These are phyloP conservation scores for Eudorina sp. DNA, from an alignment of 139 green algal genomes.

Conservation along the genomic window DNA sequence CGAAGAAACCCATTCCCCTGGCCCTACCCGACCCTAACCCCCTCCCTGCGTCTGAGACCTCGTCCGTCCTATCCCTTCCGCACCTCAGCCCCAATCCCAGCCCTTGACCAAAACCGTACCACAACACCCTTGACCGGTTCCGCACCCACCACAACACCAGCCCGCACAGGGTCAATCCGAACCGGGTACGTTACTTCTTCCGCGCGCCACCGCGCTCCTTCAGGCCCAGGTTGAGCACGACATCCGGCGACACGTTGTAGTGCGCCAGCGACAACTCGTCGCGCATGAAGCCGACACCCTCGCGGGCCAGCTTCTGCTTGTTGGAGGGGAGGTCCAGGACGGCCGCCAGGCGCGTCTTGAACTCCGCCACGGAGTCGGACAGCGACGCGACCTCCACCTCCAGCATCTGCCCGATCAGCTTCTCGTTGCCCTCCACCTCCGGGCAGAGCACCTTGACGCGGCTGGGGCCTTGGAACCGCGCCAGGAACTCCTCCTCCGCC, in stretches of 20 bases:
- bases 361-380: constrained; percentile 62
- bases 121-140: no score
- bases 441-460: constrained; percentile 65
- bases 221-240: constrained; percentile 76
- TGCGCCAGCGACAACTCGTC: constrained; percentile 84
- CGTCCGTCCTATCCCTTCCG: no score
- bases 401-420: constrained; percentile 85
- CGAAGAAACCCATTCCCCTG: no score
- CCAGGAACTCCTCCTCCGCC: constrained; percentile 87
- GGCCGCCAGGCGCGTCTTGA: constrained; percentile 79
- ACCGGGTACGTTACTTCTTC: constrained; percentile 85
- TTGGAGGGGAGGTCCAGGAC: constrained; percentile 77
- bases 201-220: constrained; percentile 80
- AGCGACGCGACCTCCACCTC: constrained; percentile 82
- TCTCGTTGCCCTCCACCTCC: constrained; percentile 75
- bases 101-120: no score
- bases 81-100: no score
- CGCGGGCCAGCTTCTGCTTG: constrained; percentile 80
- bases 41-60: no score
- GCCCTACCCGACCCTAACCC: no score
- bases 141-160: no score
- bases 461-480: constrained; percentile 45
- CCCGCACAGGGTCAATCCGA: no score
- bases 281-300: constrained; percentile 79
- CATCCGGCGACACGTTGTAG: constrained; percentile 86